Evolutionary conservation across 306 rosid species (phyloP).

Genomic region (Senna siamea): DNA sequence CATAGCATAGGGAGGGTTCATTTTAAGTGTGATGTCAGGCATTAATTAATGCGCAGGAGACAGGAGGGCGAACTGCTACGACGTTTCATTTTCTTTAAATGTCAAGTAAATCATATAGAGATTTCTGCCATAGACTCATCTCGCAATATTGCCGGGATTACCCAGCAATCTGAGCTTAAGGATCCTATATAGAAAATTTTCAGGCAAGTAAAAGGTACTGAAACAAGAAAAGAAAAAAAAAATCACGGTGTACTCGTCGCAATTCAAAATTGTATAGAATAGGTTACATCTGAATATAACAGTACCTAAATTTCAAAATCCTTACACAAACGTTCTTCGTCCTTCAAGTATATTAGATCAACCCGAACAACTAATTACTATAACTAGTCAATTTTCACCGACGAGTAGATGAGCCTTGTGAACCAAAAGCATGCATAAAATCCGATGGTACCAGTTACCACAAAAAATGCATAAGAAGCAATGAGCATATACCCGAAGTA

Average conservation of each 20-base stretch:
- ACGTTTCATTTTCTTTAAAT: too few species aligned
- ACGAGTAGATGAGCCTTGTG: conserved; percentile 97
- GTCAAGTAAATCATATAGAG: too few species aligned
- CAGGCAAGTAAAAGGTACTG: conserved; percentile 51
- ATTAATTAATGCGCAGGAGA: too few species aligned
- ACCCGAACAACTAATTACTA: conserved; percentile 35
- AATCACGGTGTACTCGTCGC: conserved; percentile 55
- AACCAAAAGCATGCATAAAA: conserved; percentile 98
- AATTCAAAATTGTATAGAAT: conserved; percentile 76
- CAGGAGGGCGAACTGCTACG: too few species aligned
- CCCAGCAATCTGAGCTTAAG: conserved; percentile 14
- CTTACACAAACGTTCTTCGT: conserved; percentile 55
- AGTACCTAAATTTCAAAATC: conserved; percentile 58
- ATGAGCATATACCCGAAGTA: conserved; percentile 98
- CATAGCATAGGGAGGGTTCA: too few species aligned
- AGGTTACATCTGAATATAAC: conserved; percentile 68
- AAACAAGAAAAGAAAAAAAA: conserved; percentile 44
- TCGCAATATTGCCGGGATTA: too few species aligned
- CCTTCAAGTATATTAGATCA: conserved; percentile 41
- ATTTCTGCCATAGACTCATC: too few species aligned
- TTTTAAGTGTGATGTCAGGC: too few species aligned
- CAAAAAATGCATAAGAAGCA: conserved; percentile 92
- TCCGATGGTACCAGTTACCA: conserved; percentile 91
- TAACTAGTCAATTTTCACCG: conserved; percentile 86
- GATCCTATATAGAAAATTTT: conserved; percentile 37